These are phyloP conservation scores for Cladophialophora yegresii DNA, from an alignment of 2,329 filamentous ascomycete genomes.

Conservation along the genomic window DNA sequence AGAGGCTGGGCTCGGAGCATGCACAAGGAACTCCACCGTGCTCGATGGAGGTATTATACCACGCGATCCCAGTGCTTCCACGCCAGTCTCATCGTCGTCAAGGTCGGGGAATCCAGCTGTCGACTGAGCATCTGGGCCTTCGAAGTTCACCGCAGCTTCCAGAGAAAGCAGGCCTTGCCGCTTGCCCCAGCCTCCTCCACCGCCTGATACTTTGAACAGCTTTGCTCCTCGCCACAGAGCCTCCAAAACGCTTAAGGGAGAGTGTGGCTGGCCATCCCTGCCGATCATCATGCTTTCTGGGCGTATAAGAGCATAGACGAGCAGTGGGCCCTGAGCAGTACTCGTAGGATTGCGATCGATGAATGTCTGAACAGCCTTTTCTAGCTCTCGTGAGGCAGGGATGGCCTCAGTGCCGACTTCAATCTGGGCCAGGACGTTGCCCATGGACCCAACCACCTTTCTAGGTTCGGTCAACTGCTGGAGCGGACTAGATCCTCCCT, in stretches of 20 bases:
- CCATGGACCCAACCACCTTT: slow-evolving; percentile 32
- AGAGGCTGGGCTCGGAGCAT: not conserved
- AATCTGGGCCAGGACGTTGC: slow-evolving; percentile 36
- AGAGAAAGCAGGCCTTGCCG: slow-evolving; percentile 36
- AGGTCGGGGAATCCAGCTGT: slow-evolving; percentile 21
- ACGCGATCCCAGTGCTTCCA: slow-evolving; percentile 6
- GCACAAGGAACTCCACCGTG: slow-evolving; percentile 27
- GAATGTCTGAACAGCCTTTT: slow-evolving; percentile 27
- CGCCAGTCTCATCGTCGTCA: slow-evolving; percentile 9
- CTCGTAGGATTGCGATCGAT: slow-evolving; percentile 10
- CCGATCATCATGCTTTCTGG: slow-evolving; percentile 1
- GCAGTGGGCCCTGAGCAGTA: slow-evolving; percentile 15
- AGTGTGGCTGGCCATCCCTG: not conserved
- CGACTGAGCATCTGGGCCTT: not conserved
- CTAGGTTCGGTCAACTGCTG: slow-evolving; percentile 28
- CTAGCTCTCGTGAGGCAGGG: slow-evolving; percentile 35
- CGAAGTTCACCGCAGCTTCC: slow-evolving; percentile 29
- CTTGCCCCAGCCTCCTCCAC: slow-evolving; percentile 37
- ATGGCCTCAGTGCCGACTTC: slow-evolving; percentile 24
- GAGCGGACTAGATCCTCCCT: slow-evolving; percentile 23
- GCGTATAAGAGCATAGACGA: slow-evolving; percentile 31
- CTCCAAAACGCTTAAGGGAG: not conserved
- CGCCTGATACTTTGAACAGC: slow-evolving; percentile 35
- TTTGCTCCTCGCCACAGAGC: slow-evolving; percentile 22
- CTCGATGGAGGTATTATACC: slow-evolving; percentile 22